These are phyloP conservation scores for Boletus smithii DNA, from an alignment of 1,284 basidiomycete genomes.

Conservation along the genomic window DNA sequence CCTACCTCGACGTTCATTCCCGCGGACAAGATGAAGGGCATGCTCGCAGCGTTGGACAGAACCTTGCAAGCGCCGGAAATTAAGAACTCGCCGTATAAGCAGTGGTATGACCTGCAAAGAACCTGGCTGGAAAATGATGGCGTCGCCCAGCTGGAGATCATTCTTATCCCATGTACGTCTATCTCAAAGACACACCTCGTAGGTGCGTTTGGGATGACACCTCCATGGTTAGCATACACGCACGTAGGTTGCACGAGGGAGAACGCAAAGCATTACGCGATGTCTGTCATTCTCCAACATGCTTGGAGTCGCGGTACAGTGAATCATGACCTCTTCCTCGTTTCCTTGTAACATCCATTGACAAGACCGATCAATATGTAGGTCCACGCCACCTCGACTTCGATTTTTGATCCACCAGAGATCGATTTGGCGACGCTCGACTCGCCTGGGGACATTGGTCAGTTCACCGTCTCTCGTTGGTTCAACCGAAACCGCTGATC, in stretches of 20 bases:
- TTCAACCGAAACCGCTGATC: not conserved
- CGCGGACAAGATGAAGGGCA: slow-evolving; percentile 7
- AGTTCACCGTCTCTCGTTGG: not conserved
- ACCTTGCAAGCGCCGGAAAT: slow-evolving; percentile 12
- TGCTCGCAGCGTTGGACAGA: slow-evolving; percentile 9
- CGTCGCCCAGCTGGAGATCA: slow-evolving; percentile 18
- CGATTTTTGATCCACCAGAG: slow-evolving; percentile 15
- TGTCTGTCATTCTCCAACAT: slow-evolving; percentile 14
- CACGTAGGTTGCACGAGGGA: slow-evolving; percentile 15
- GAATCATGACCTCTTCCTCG: not conserved
- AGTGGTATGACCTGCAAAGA: slow-evolving; percentile 17
- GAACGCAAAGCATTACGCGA: slow-evolving; percentile 12
- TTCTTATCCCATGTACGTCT: slow-evolving; percentile 15
- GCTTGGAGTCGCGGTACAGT: slow-evolving; percentile 24
- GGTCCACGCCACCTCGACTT: slow-evolving; percentile 20
- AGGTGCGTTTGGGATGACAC: not conserved
- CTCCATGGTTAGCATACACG: slow-evolving; percentile 6
- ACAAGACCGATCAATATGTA: not conserved
- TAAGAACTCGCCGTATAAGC: slow-evolving; percentile 15
- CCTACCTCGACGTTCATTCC: slow-evolving; percentile 13
- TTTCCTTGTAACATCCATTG: not conserved
- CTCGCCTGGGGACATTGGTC: slow-evolving; percentile 16
- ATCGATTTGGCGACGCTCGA: slow-evolving; percentile 15
- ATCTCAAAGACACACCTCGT: not conserved
- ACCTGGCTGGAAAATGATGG: slow-evolving; percentile 22